These are phyloP conservation scores for Xylaria sp. DNA, from an alignment of 2,329 filamentous ascomycete genomes.

Conservation along the genomic window DNA sequence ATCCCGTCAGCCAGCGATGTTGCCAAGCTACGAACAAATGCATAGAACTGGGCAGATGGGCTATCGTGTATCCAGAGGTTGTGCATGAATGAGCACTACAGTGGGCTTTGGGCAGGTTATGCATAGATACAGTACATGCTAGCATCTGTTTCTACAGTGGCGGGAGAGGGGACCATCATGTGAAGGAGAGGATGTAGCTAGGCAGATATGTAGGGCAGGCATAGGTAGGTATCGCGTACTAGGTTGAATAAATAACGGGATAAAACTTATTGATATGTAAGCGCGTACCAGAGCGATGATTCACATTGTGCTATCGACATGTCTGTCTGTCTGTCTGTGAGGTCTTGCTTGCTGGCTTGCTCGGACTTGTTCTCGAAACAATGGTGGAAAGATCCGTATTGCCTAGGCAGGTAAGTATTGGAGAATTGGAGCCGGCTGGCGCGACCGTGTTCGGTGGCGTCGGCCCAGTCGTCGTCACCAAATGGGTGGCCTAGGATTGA, in stretches of 20 bases:
- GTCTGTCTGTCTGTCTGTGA: no score
- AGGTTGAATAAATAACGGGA: constrained; percentile 1
- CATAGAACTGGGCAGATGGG: constrained; percentile 6
- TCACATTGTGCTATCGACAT: no score
- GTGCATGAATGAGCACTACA: background rate
- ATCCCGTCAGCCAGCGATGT: constrained; percentile 30
- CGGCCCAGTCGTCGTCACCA: constrained; percentile 20
- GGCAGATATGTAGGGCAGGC: background rate
- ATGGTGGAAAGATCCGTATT: constrained; percentile 21
- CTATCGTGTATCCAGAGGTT: constrained; percentile 3
- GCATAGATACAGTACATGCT: background rate
- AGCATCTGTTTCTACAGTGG: background rate
- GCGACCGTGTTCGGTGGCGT: constrained; percentile 18
- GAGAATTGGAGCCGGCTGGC: constrained; percentile 10
- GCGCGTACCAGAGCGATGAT: no score
- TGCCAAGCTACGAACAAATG: constrained; percentile 24
- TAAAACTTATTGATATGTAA: background rate
- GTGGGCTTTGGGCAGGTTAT: background rate
- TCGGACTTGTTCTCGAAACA: background rate
- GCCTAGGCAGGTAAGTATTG: constrained; percentile 21
- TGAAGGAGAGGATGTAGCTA: constrained; percentile 5
- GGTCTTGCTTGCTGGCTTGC: no score
- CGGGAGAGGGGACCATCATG: no score
- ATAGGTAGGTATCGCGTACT: constrained; percentile 9
- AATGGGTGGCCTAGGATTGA: constrained; percentile 12